A percentile compares a stretch with the other conserved stretches of the same genome.
These are phyloP conservation scores for Suhomyces vadensis DNA, from an alignment of 805 yeast genomes.

Conservation along the genomic window DNA sequence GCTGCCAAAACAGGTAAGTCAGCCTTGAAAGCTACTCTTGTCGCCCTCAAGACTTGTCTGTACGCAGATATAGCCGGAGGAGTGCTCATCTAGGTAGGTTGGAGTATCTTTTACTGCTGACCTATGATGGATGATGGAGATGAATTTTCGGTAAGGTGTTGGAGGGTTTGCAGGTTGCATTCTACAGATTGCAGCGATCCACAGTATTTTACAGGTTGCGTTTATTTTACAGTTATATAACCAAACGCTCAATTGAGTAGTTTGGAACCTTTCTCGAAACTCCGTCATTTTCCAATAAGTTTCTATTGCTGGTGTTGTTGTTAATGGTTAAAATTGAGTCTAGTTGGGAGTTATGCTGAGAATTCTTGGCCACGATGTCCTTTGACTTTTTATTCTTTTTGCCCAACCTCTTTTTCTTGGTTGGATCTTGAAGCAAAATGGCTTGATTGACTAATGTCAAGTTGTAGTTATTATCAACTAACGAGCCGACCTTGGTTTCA, in stretches of 20 bases:
- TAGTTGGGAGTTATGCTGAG: conserved; percentile 30
- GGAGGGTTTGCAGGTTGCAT: neutral
- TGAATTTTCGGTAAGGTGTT: neutral
- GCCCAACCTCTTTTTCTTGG: conserved; percentile 24
- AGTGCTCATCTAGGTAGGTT: neutral
- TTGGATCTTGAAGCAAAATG: conserved; percentile 28
- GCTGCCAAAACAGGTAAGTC: conserved; percentile 53
- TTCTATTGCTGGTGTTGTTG: conserved; percentile 27
- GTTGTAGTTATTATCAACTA: conserved; percentile 43
- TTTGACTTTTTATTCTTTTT: conserved; percentile 22
- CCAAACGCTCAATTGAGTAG: conserved; percentile 54
- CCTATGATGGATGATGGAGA: neutral
- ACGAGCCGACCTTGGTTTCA: conserved; percentile 46
- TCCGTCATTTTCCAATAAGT: conserved; percentile 27
- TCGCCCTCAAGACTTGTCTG: conserved; percentile 66
- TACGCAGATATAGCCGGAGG: conserved; percentile 46
- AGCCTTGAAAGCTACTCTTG: conserved; percentile 56
- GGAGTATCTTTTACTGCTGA: neutral
- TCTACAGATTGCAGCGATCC: neutral
- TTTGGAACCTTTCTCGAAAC: conserved; percentile 49
- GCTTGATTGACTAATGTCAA: conserved; percentile 51
- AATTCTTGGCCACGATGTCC: conserved; percentile 25
- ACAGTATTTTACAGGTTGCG: neutral
- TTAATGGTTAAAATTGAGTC: conserved; percentile 35
- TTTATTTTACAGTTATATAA: conserved; percentile 22